These are phyloP conservation scores for Pisolithus sp. DNA, from an alignment of 768 basidiomycete species.

Conservation along the genomic window DNA sequence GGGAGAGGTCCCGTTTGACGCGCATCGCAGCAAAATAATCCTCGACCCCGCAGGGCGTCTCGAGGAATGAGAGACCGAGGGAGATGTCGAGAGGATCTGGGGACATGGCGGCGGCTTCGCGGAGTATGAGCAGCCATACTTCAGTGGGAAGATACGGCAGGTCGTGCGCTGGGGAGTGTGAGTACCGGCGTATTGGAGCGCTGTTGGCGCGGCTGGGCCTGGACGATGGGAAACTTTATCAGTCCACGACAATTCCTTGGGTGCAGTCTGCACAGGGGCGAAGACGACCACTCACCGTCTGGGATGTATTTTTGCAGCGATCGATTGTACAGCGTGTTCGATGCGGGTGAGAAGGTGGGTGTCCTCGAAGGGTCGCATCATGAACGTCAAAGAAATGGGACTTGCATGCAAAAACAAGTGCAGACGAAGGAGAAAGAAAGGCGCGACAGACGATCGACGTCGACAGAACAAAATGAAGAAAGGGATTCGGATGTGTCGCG, in stretches of 20 bases:
- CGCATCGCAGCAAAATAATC: conserved; percentile 44
- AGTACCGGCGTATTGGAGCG: conserved; percentile 11
- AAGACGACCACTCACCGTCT: conserved; percentile 13
- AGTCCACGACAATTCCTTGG: not conserved
- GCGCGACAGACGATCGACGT: not conserved
- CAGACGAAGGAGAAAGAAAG: not conserved
- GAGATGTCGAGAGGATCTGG: conserved; percentile 43
- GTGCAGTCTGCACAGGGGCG: not conserved
- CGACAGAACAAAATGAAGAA: not conserved
- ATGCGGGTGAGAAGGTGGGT: conserved; percentile 14
- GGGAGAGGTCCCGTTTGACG: conserved; percentile 43
- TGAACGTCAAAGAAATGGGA: not conserved
- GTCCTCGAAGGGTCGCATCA: not conserved
- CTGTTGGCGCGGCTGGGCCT: conserved; percentile 6
- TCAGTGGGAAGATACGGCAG: conserved; percentile 52
- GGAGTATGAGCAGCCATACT: conserved; percentile 61
- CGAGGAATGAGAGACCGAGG: conserved; percentile 53
- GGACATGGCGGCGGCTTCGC: conserved; percentile 43
- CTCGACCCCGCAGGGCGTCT: conserved; percentile 35
- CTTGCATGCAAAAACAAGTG: not conserved
- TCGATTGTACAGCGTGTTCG: conserved; percentile 7
- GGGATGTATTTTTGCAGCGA: conserved; percentile 15
- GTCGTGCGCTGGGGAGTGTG: conserved; percentile 27
- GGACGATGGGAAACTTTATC: conserved; percentile 1
- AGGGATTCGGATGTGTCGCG: too few species aligned